These are phyloP conservation scores for Kokia cookei DNA, from an alignment of 441 rosid species.

Conservation along the genomic window DNA sequence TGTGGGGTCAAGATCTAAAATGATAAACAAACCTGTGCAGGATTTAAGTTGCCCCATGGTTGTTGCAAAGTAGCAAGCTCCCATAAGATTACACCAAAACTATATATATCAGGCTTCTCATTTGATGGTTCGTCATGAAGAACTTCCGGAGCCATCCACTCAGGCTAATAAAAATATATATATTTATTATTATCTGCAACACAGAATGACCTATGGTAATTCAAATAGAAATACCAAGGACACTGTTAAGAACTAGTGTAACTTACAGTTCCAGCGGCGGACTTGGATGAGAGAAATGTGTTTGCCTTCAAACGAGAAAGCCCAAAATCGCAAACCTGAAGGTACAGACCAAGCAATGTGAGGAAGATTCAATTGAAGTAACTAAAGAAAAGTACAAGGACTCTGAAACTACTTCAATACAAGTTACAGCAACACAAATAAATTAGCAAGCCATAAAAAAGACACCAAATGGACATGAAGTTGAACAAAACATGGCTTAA, in stretches of 20 bases:
- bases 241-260: conserved; percentile 12
- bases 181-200: conserved; percentile 9
- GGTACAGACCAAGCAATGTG: conserved; percentile 10
- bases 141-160: conserved; percentile 99
- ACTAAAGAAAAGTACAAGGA: not conserved
- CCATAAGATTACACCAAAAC: conserved; percentile 97
- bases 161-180: conserved; percentile 62
- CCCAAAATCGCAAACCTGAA: conserved; percentile 98
- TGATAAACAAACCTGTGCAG: conserved; percentile 78
- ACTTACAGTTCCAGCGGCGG: conserved; percentile 99
- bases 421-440: not conserved
- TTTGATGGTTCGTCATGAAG: conserved; percentile 94
- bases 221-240: conserved; percentile 8
- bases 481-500: not conserved
- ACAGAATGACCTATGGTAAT: not conserved
- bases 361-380: conserved; percentile 2
- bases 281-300: conserved; percentile 92
- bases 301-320: conserved; percentile 93
- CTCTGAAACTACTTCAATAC: not conserved
- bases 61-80: conserved; percentile 93
- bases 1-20: not conserved
- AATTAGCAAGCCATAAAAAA: not conserved
- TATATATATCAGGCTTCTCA: conserved; percentile 95
- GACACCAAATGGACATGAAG: not conserved
- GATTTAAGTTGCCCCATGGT: conserved; percentile 93